phyloP scores from a whole-genome alignment of 208 protist genomes.

The Trypanosoma lewisi region DNA sequence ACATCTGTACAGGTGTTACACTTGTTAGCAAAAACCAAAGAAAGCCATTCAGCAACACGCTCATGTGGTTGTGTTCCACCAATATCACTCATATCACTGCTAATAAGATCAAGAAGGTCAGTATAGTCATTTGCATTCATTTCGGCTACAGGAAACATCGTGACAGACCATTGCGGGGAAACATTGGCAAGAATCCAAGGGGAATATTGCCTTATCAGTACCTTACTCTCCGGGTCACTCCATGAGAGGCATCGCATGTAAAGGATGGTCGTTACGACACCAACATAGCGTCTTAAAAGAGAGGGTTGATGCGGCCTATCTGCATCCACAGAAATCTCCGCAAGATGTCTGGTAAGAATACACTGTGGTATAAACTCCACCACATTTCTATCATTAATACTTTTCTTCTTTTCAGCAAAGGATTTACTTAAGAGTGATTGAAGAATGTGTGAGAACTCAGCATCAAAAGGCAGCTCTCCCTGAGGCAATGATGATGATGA shows the following conservation, averaged over 20 bases:
- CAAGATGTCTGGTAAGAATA: conserved; percentile 7
- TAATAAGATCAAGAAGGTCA: conserved; percentile 13
- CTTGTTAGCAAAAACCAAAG: conserved; percentile 14
- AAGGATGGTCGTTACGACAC: conserved; percentile 24
- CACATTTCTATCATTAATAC: neutral
- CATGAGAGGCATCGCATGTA: conserved; percentile 18
- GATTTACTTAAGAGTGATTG: neutral
- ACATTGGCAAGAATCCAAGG: conserved; percentile 29
- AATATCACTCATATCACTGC: conserved; percentile 16
- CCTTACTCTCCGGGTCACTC: conserved; percentile 3
- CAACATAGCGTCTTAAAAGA: conserved; percentile 19
- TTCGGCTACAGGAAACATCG: conserved; percentile 13
- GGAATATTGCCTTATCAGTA: conserved; percentile 15
- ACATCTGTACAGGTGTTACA: conserved; percentile 19
- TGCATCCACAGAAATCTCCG: neutral
- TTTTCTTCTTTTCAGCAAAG: neutral
- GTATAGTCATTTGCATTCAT: neutral
- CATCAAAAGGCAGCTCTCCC: conserved; percentile 5
- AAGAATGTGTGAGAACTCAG: conserved; percentile 11
- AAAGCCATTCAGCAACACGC: conserved; percentile 20
- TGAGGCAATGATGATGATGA: conserved; percentile 2
- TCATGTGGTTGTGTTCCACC: conserved; percentile 3
- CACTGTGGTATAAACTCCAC: conserved; percentile 20
- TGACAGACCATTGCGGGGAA: conserved; percentile 21
- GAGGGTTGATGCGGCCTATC: neutral